Evolutionary conservation across 495 filamentous ascomycete species (phyloP).

Genomic region (Talaromyces proteolyticus): DNA sequence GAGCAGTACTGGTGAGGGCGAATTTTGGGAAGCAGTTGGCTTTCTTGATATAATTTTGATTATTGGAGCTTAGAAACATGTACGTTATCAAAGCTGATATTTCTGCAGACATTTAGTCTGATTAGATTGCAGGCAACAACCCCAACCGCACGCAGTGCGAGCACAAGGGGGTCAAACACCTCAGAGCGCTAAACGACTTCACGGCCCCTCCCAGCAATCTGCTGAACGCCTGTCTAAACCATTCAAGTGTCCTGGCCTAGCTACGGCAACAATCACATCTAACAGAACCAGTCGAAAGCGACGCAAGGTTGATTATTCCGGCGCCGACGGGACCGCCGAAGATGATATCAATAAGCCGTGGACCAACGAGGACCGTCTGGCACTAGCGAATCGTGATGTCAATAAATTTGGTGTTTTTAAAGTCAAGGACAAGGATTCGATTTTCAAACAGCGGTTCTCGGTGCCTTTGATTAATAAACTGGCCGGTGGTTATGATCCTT

Average conservation of each 20-base stretch:
- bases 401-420: slow-evolving; percentile 91
- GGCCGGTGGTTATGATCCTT: slow-evolving; percentile 61
- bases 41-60: too few species aligned
- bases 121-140: slow-evolving; percentile 34
- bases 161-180: slow-evolving; percentile 17
- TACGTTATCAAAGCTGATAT: neutral
- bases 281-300: slow-evolving; percentile 82
- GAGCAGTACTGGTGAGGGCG: too few species aligned
- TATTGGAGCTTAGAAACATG: too few species aligned
- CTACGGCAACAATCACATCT: slow-evolving; percentile 61
- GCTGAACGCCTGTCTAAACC: slow-evolving; percentile 73
- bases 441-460: slow-evolving; percentile 77
- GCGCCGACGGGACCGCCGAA: slow-evolving; percentile 61
- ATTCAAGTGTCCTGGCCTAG: slow-evolving; percentile 89
- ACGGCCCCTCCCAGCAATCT: slow-evolving; percentile 39
- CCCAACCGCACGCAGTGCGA: slow-evolving; percentile 17
- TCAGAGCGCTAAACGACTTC: slow-evolving; percentile 22
- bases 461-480: slow-evolving; percentile 85
- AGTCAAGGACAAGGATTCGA: slow-evolving; percentile 75
- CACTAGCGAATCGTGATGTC: slow-evolving; percentile 78
- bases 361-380: slow-evolving; percentile 81
- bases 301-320: slow-evolving; percentile 84
- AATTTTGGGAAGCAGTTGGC: too few species aligned
- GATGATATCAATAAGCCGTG: slow-evolving; percentile 75
- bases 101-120: neutral